These are phyloP conservation scores for Cornus kousa DNA, from an alignment of 148 eudicot species.

Conservation along the genomic window DNA sequence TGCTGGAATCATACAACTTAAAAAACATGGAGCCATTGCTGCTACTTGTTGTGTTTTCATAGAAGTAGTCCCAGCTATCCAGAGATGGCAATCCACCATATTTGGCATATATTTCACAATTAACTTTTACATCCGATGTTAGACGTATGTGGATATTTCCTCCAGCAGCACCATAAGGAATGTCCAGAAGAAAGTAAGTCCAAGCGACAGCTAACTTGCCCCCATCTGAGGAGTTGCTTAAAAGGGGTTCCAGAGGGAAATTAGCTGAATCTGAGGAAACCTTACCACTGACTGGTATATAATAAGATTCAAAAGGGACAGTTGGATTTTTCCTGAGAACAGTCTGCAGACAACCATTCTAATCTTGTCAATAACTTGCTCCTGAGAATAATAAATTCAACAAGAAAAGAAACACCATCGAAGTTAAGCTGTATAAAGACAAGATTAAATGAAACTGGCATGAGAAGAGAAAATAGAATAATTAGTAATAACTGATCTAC, in stretches of 20 bases:
- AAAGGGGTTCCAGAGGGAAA: constrained; percentile 71
- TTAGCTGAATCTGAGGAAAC: constrained; percentile 39
- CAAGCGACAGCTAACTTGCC: constrained; percentile 34
- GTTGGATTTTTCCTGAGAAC: constrained; percentile 57
- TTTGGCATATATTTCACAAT: constrained; percentile 64
- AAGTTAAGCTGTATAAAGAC: background rate
- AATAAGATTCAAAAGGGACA: constrained; percentile 68
- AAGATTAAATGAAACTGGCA: background rate
- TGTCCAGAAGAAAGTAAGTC: constrained; percentile 76
- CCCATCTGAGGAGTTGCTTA: constrained; percentile 51
- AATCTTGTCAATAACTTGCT: constrained; percentile 37
- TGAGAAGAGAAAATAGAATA: background rate
- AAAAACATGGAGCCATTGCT: constrained; percentile 74
- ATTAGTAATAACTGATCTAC: no score
- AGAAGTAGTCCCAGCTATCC: constrained; percentile 67
- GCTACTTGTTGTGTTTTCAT: constrained; percentile 52
- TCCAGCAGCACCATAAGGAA: constrained; percentile 82
- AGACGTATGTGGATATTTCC: constrained; percentile 66
- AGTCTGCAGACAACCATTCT: constrained; percentile 67
- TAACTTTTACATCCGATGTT: constrained; percentile 39
- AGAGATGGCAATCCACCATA: constrained; percentile 76
- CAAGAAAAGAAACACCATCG: constrained; percentile 1
- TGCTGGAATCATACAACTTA: constrained; percentile 58
- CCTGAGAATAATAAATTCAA: constrained; percentile 29
- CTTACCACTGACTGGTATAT: constrained; percentile 49